Evolutionary conservation across 75 land plant species (phyloP), one percentile per base, ranked within the genome.

Genomic region (Cunninghamia lanceolata): DNA sequence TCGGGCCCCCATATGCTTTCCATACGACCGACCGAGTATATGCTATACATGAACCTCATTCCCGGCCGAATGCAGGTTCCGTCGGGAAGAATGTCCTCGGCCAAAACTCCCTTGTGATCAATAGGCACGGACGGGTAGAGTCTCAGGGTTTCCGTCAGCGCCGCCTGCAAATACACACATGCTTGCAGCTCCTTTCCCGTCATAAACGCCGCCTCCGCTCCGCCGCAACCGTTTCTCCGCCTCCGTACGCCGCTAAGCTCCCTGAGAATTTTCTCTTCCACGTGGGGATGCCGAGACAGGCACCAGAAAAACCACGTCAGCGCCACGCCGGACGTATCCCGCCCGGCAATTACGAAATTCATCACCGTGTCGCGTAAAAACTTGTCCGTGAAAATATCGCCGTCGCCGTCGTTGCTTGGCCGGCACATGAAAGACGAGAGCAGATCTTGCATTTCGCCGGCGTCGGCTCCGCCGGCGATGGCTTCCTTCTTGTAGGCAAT

Each of bases 101-200:
- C 39, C 39, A n/a, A 17, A 0, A 80, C 84, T 5, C 82, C 17
- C 54, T 81, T 86, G 19, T 15, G 39, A 32, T 79, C 84, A 1
- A 81, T 53, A 4, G 92, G 92, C 42, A 91, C 84, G 6, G 92
- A 85, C 9, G 92, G 92, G 76, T 91, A 91, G 13, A 91, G 91
- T 70, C 92, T 86, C 70, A 90, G 46, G 0, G 92, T 81, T 56
- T 91, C 92, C 3, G 91, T 85, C 46, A 91, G 54, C 45, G 87
- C 87, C 9, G 92, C 91, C 21, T 90, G 92, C 42, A 91, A 71
- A 84, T 90, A 91, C 14, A 46, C 54, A 53, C 87, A 91, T 17
- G 86, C 87, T 45, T 43, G 52, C 43, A 17, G 85, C 83, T 43
- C 46, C 85, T 35, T 80, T 0, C 38, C 38, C 4, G 46, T 25